Evolutionary conservation across 441 rosid species (phyloP).

Genomic region (Pelargonium citronellum): DNA sequence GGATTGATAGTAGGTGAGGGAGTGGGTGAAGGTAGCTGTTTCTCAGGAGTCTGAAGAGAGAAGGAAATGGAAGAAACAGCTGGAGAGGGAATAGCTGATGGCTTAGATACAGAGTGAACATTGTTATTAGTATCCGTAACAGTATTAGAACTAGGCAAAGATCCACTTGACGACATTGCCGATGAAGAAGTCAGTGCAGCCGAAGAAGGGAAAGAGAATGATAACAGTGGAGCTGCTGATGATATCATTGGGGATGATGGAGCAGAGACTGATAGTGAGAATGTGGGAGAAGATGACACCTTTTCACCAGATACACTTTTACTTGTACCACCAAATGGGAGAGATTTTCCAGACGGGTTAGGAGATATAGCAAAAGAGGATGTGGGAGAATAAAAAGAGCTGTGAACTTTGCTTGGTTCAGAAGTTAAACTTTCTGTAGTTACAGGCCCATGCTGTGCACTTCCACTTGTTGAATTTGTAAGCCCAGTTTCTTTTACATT

Average conservation of each 20-base stretch:
- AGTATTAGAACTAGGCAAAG: constrained; percentile 28
- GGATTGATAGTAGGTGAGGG: constrained; percentile 24
- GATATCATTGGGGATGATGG: constrained; percentile 36
- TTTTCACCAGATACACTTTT: constrained; percentile 42
- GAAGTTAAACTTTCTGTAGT: constrained; percentile 24
- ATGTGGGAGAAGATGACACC: constrained; percentile 29
- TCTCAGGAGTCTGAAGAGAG: constrained; percentile 32
- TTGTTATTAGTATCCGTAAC: constrained; percentile 25
- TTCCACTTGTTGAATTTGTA: constrained; percentile 27
- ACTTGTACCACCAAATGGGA: constrained; percentile 30
- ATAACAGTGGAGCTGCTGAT: constrained; percentile 27
- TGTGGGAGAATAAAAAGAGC: constrained; percentile 27
- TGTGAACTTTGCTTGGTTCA: constrained; percentile 29
- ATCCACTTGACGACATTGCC: constrained; percentile 30
- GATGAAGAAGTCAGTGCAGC: constrained; percentile 31
- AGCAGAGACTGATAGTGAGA: constrained; percentile 36
- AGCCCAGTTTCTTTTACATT: constrained; percentile 28
- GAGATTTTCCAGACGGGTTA: constrained; percentile 29
- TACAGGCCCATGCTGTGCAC: constrained; percentile 28
- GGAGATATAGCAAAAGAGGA: constrained; percentile 32
- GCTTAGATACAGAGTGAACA: constrained; percentile 25
- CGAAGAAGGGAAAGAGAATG: constrained; percentile 29
- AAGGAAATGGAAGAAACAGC: constrained; percentile 29
- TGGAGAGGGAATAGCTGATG: constrained; percentile 33
- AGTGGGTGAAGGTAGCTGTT: constrained; percentile 20